These are phyloP conservation scores for Suillus brevipes DNA, from an alignment of 768 basidiomycete genomes.

Conservation along the genomic window DNA sequence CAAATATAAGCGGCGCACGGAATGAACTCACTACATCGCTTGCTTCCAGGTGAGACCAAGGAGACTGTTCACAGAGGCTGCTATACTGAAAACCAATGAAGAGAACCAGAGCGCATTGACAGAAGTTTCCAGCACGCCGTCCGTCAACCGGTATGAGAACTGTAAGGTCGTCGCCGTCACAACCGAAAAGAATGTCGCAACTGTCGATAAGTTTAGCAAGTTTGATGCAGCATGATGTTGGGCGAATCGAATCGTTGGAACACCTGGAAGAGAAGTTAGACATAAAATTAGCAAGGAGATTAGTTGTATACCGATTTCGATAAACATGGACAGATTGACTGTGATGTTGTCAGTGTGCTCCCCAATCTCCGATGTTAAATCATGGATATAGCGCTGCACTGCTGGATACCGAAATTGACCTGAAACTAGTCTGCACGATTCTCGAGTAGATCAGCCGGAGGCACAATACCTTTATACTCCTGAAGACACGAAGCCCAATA, in stretches of 20 bases:
- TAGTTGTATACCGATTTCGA: conserved; percentile 45
- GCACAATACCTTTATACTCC: conserved; percentile 43
- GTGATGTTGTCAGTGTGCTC: conserved; percentile 55
- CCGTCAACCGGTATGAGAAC: conserved; percentile 41
- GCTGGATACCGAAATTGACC: conserved; percentile 54
- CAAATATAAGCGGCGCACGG: conserved; percentile 9
- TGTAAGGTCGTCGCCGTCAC: conserved; percentile 53
- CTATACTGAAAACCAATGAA: conserved; percentile 54
- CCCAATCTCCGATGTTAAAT: conserved; percentile 50
- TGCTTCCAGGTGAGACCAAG: conserved; percentile 57
- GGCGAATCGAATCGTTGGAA: conserved; percentile 55
- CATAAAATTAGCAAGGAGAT: not conserved
- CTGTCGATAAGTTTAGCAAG: conserved; percentile 51
- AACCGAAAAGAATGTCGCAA: conserved; percentile 56
- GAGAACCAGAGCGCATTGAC: conserved; percentile 58
- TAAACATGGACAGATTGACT: conserved; percentile 48
- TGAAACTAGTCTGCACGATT: conserved; percentile 20
- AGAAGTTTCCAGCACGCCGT: conserved; percentile 36
- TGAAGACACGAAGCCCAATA: conserved; percentile 57
- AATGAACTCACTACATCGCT: conserved; percentile 50
- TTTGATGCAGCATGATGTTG: conserved; percentile 52
- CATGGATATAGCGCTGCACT: conserved; percentile 55
- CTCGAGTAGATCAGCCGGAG: not conserved
- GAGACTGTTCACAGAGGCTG: conserved; percentile 55
- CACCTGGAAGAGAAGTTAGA: conserved; percentile 34